Evolutionary conservation across 768 basidiomycete genomes (phyloP).

Genomic region (Candolleomyces eurysporus): DNA sequence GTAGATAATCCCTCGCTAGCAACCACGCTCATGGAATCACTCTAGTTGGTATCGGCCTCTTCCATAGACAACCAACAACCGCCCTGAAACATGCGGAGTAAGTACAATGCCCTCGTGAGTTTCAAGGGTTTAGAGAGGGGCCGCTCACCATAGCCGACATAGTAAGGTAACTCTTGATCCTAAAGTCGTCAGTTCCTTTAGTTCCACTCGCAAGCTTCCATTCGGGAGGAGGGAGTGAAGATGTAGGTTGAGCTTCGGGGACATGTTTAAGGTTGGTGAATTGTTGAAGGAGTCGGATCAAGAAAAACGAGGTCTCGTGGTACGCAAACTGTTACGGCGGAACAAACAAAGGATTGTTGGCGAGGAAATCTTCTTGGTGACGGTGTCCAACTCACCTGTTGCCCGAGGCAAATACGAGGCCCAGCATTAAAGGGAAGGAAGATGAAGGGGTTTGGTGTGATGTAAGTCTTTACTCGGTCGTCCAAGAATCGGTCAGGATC

Average conservation of each 20-base stretch:
- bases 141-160: constrained; percentile 33
- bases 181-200: constrained; percentile 46
- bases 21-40: too few relatives aligned
- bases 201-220: constrained; percentile 39
- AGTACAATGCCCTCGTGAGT: background rate
- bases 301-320: constrained; percentile 61
- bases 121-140: background rate
- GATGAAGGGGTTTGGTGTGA: constrained; percentile 47
- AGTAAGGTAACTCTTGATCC: constrained; percentile 51
- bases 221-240: constrained; percentile 39
- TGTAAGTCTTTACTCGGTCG: constrained; percentile 51
- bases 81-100: constrained; percentile 13
- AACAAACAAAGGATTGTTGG: too few relatives aligned
- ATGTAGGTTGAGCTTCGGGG: constrained; percentile 41
- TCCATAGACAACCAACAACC: constrained; percentile 28
- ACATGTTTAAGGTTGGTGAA: constrained; percentile 48
- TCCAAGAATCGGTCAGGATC: constrained; percentile 71
- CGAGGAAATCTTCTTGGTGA: too few relatives aligned
- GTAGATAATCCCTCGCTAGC: too few relatives aligned
- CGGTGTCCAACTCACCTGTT: background rate
- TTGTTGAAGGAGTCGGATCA: constrained; percentile 56
- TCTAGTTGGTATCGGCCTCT: constrained; percentile 11
- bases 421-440: constrained; percentile 24
- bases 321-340: constrained; percentile 52
- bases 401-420: background rate